phyloP scores from a whole-genome alignment of 345 rosid genomes.

The Hirschfeldia incana region DNA sequence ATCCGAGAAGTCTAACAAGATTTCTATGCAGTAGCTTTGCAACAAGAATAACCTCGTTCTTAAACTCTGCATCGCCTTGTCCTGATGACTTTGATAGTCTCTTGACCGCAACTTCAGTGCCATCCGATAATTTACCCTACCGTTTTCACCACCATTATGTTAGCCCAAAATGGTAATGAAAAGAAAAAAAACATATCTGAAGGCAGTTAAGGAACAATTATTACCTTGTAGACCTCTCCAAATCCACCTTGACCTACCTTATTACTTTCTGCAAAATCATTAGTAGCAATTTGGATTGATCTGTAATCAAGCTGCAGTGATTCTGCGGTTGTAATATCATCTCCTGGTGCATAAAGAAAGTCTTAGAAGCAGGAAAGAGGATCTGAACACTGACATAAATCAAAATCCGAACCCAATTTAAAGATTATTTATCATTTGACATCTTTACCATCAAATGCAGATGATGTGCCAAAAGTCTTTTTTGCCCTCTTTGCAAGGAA shows the following conservation, averaged over 20 bases:
- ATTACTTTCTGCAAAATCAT: neutral
- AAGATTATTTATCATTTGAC: too few species aligned
- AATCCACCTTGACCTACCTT: neutral
- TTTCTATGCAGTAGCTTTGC: neutral
- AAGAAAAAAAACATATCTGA: neutral
- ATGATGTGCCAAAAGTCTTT: neutral
- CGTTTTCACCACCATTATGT: neutral
- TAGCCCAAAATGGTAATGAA: neutral
- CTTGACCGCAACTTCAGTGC: neutral
- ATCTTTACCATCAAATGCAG: neutral
- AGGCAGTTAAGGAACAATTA: neutral
- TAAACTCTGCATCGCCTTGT: neutral
- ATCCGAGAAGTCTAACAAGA: neutral
- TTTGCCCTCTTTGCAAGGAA: too few species aligned
- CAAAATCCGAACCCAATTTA: too few species aligned
- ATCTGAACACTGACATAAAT: too few species aligned
- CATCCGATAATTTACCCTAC: neutral
- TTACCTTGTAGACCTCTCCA: neutral
- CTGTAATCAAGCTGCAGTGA: neutral
- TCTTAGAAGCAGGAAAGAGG: neutral
- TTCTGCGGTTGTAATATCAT: neutral
- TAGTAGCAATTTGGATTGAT: neutral
- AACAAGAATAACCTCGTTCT: neutral
- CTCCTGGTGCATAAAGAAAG: neutral
- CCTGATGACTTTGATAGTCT: neutral